These are phyloP conservation scores for Trypanosoma congolense DNA, from an alignment of 208 protist species.

Conservation along the genomic window DNA sequence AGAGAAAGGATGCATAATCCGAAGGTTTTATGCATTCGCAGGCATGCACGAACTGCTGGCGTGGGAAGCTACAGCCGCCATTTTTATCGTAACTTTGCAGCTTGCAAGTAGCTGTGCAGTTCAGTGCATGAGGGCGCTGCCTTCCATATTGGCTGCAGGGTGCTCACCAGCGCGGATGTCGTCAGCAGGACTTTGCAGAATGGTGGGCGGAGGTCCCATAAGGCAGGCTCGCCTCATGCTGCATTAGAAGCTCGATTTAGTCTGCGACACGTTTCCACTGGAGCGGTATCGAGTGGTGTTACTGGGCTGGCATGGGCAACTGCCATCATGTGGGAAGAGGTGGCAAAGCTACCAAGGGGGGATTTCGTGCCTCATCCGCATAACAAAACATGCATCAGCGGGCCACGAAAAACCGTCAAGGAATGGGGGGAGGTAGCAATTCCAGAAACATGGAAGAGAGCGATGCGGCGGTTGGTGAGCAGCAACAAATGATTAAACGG, in stretches of 20 bases:
- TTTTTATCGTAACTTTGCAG: constrained; percentile 13
- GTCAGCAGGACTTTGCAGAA: not conserved
- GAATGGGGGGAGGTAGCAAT: not conserved
- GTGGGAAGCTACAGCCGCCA: not conserved
- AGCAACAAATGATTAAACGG: not conserved
- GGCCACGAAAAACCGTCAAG: not conserved
- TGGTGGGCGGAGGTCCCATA: not conserved
- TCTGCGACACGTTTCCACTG: not conserved
- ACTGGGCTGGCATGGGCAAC: constrained; percentile 1
- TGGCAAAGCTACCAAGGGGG: constrained; percentile 6
- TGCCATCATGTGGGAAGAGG: constrained; percentile 4
- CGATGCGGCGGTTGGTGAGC: not conserved
- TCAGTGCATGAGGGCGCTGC: not conserved
- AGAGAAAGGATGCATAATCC: constrained; percentile 5
- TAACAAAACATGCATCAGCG: not conserved
- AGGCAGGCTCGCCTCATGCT: not conserved
- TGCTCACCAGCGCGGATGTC: constrained; percentile 3
- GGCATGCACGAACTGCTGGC: not conserved
- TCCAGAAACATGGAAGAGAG: not conserved
- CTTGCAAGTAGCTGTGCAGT: constrained; percentile 2
- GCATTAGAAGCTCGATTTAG: not conserved
- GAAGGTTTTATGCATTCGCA: constrained; percentile 2
- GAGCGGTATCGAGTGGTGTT: constrained; percentile 6
- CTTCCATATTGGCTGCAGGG: not conserved
- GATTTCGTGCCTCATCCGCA: constrained; percentile 3